A percentile compares a stretch with the other conserved stretches of the same genome.
phyloP scores from a whole-genome alignment of 768 basidiomycete species.

The Goffeauzyma gilvescens region DNA sequence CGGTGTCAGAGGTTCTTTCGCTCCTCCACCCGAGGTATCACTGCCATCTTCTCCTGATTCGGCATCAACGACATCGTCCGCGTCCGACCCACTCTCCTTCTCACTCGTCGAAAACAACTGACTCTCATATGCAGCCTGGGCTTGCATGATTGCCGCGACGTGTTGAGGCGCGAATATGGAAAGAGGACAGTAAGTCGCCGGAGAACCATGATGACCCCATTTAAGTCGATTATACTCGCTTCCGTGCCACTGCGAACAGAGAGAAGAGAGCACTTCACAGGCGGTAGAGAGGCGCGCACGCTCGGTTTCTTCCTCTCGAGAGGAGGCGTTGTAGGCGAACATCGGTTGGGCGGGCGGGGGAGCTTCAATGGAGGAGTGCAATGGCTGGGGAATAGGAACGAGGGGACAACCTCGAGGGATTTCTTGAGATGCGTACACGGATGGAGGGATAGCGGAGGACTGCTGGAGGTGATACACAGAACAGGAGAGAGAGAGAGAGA shows the following conservation, averaged over 20 bases:
- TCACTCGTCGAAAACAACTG: conserved; percentile 3
- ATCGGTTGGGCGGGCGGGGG: too few species aligned
- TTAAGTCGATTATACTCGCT: conserved; percentile 25
- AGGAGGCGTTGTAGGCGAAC: conserved; percentile 2
- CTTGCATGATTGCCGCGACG: conserved; percentile 20
- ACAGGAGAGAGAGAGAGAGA: too few species aligned
- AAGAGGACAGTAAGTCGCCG: conserved; percentile 22
- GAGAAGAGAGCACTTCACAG: conserved; percentile 7
- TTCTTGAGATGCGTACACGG: too few species aligned
- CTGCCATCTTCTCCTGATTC: neutral
- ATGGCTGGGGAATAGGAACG: too few species aligned
- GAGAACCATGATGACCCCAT: conserved; percentile 22
- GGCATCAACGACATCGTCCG: too few species aligned
- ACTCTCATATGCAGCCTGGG: conserved; percentile 22
- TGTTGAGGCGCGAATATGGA: conserved; percentile 21
- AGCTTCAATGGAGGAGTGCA: too few species aligned
- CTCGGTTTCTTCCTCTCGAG: conserved; percentile 1
- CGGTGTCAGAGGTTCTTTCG: conserved; percentile 1
- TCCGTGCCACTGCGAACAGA: conserved; percentile 28
- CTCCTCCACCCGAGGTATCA: too few species aligned
- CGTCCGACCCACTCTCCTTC: neutral
- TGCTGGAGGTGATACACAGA: too few species aligned
- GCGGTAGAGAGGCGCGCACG: neutral
- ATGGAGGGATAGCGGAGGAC: too few species aligned
- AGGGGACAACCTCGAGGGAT: too few species aligned